Conservation (phyloP, 2,329 filamentous ascomycete species). For the Parastagonospora avenae region DNA sequence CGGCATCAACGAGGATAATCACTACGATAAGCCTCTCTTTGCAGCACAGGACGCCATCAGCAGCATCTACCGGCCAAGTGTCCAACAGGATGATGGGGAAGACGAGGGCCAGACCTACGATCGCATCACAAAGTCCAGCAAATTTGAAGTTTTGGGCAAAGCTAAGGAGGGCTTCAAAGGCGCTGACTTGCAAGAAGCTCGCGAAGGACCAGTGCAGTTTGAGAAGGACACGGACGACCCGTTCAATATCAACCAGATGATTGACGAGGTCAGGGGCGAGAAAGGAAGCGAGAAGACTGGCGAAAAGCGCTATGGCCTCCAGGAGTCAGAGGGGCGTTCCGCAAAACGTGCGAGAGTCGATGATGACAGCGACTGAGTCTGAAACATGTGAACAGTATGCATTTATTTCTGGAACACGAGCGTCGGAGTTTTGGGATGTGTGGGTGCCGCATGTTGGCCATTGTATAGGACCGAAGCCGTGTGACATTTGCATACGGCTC, state of each 20-base stretch:
- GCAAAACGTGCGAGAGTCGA: slow-evolving; percentile 79
- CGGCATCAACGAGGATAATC: slow-evolving; percentile 96
- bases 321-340: slow-evolving; percentile 61
- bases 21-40: slow-evolving; percentile 96
- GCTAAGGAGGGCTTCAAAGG: slow-evolving; percentile 88
- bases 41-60: slow-evolving; percentile 93
- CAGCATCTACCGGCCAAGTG: slow-evolving; percentile 86
- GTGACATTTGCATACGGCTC: too few species aligned
- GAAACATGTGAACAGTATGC: slow-evolving; percentile 7
- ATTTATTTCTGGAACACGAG: neutral
- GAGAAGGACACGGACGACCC: slow-evolving; percentile 87
- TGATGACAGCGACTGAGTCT: slow-evolving; percentile 60
- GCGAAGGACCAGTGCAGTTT: slow-evolving; percentile 93
- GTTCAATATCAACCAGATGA: slow-evolving; percentile 93
- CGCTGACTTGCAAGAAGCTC: slow-evolving; percentile 77
- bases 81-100: slow-evolving; percentile 72
- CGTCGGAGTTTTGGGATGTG: neutral
- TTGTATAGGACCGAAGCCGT: too few species aligned
- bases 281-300: slow-evolving; percentile 57
- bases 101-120: slow-evolving; percentile 84
- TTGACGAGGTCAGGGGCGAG: slow-evolving; percentile 75
- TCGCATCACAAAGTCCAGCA: slow-evolving; percentile 81
- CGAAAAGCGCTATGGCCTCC: slow-evolving; percentile 78
- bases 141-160: slow-evolving; percentile 87
- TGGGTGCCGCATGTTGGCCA: neutral